Percentiles rank a stretch among this genome's conserved stretches.
These are phyloP conservation scores for Scutellaria minor DNA, from an alignment of 257 asterid genomes.

Conservation along the genomic window DNA sequence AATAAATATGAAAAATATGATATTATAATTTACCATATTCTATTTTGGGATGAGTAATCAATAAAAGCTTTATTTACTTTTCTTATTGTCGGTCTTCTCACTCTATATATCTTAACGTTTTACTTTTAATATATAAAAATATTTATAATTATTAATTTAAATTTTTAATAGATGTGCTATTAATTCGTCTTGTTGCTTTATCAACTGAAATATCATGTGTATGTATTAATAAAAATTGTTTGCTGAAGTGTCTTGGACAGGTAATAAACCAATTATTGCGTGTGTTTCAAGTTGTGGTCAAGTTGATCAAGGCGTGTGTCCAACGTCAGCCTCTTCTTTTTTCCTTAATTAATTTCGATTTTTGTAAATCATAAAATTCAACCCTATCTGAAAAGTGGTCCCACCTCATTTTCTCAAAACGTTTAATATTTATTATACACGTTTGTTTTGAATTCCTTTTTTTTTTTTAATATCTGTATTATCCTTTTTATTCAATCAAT, in stretches of 20 bases:
- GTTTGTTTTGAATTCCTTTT: too few relatives aligned
- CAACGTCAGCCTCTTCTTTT: neutral
- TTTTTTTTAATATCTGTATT: too few relatives aligned
- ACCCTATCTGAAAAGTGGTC: neutral
- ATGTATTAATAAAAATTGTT: too few relatives aligned
- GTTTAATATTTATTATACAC: too few relatives aligned
- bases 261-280: slow-evolving; percentile 15
- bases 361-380: too few relatives aligned
- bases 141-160: too few relatives aligned
- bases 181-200: neutral
- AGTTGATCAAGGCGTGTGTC: neutral
- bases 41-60: neutral
- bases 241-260: neutral
- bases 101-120: too few relatives aligned
- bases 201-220: neutral
- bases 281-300: neutral
- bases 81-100: too few relatives aligned
- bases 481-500: too few relatives aligned
- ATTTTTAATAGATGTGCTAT: too few relatives aligned
- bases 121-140: too few relatives aligned
- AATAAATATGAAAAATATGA: neutral
- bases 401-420: neutral
- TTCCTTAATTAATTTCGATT: neutral
- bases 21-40: neutral
- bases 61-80: neutral